These are phyloP conservation scores for Platanthera zijinensis DNA, from an alignment of 106 monocot genomes.

Conservation along the genomic window DNA sequence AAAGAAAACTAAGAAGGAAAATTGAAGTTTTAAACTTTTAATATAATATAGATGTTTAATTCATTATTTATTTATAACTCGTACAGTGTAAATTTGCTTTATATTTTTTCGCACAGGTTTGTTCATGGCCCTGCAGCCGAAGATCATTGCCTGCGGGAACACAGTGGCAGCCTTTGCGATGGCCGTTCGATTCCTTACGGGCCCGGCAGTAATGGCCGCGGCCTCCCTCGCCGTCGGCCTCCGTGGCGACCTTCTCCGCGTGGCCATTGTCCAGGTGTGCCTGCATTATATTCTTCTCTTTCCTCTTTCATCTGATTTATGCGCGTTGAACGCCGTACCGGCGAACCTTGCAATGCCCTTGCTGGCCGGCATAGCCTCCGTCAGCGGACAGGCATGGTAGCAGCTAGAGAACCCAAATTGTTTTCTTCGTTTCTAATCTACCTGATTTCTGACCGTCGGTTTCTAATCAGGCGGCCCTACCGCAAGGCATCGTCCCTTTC, in stretches of 20 bases:
- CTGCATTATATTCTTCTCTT: not conserved
- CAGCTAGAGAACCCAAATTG: not conserved
- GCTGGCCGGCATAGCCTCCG: not conserved
- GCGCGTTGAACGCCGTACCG: not conserved
- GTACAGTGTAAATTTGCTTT: no score
- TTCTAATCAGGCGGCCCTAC: conserved; percentile 58
- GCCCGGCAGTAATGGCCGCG: conserved; percentile 73
- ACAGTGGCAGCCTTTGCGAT: conserved; percentile 42
- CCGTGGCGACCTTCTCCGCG: conserved; percentile 50
- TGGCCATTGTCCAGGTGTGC: conserved; percentile 77
- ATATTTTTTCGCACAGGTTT: no score
- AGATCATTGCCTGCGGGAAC: conserved; percentile 72
- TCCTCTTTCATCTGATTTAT: not conserved
- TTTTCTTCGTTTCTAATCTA: not conserved
- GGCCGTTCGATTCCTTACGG: conserved; percentile 67
- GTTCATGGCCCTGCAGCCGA: conserved; percentile 79
- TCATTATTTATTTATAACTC: no score
- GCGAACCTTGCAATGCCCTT: not conserved
- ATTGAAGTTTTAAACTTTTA: no score
- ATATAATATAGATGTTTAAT: no score
- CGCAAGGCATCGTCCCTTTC: conserved; percentile 66
- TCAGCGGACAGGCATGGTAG: not conserved
- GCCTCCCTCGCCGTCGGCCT: conserved; percentile 60
- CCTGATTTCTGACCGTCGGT: conserved; percentile 2
- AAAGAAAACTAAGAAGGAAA: no score